Base-by-base conservation (phyloP, 495 filamentous ascomycete species). In the Penicillium tannophilum region DNA sequence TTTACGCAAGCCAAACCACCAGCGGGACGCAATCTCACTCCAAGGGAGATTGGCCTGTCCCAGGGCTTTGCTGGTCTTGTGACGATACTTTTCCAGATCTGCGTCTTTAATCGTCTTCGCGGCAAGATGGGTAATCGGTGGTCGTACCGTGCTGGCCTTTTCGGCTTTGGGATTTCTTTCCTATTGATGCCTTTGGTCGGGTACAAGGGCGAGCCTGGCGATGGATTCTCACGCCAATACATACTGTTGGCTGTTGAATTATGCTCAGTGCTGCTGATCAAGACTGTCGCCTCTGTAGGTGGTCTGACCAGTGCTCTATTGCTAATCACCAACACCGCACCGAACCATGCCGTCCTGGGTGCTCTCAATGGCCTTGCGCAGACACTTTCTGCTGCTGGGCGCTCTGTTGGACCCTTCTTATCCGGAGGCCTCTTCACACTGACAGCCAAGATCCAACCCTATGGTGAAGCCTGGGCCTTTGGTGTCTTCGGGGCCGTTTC, bases 311-410 rank as follows among this genome's bases (percentile, higher is more conserved):
- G 90, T 68, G 90, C 92, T 3, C 83, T 98, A 69, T 77, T 98
- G 43, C 71, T 98, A 69, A 90, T 98, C 63, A 98, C 93, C 24
- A 98, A 98, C 66, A 92, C 90, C 2, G 90, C 91, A 2, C 91
- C 90, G 0, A 90, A 92, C 35, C 83, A 96, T 69, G 87, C 88
- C 19, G 91, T 91, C 4, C 81, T 98, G 0, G 94, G 94, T 11
- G 93, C 90, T 1, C 77, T 98, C 30, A 97, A 98, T 61, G 94
- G 94, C 30, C 86, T 98, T 19, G 94, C 94, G 4, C 94, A 98
- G 72, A 95, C 92, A 0, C 84, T 98, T 3, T 94, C 91, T 8
- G 94, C 95, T 0, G 93, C 90, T 2, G 94, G 94, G 23, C 85
- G 94, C 49, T 91, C 93, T 31, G 81, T 90, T 1, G 95, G 94